Percentiles rank a stretch among this genome's conserved stretches.
phyloP scores from a whole-genome alignment of 208 protist species.

The Endotrypanum monterogeii region DNA sequence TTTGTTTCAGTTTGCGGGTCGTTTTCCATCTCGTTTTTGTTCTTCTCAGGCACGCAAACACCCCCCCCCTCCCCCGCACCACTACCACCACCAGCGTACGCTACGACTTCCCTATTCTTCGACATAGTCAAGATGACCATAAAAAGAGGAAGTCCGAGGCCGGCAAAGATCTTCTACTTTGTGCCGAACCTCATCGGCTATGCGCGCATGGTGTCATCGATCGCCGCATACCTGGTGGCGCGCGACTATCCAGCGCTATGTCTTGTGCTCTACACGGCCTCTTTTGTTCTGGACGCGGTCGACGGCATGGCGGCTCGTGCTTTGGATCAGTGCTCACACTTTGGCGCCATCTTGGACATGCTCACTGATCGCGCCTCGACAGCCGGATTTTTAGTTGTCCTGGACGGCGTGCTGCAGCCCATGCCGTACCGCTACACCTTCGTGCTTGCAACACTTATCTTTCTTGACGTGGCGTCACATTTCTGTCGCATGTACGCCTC shows the following conservation, averaged over 20 bases:
- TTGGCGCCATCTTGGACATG: constrained; percentile 95
- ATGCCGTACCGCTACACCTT: constrained; percentile 62
- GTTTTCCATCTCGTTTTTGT: not conserved
- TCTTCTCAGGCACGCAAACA: not conserved
- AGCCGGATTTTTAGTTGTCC: constrained; percentile 85
- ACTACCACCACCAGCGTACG: not conserved
- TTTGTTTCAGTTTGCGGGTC: not conserved
- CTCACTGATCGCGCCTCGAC: constrained; percentile 93
- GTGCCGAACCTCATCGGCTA: constrained; percentile 95
- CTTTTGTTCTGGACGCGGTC: constrained; percentile 88
- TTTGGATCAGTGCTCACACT: constrained; percentile 88
- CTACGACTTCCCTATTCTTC: not conserved
- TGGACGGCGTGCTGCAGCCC: constrained; percentile 76
- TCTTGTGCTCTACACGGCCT: constrained; percentile 72
- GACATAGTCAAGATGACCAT: not conserved
- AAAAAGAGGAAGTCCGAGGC: constrained; percentile 8
- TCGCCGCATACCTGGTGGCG: constrained; percentile 78
- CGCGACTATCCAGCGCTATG: constrained; percentile 68
- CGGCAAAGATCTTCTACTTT: constrained; percentile 60
- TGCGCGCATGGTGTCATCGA: constrained; percentile 61
- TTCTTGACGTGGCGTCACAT: constrained; percentile 93
- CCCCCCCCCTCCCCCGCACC: not conserved
- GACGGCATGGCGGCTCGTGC: constrained; percentile 91
- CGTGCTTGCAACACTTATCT: constrained; percentile 66
- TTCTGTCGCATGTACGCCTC: constrained; percentile 94